Percentiles rank a stretch among this genome's conserved stretches.
Evolutionary conservation across 2,329 filamentous ascomycete species (phyloP).

Genomic region (Lithohypha guttulata): DNA sequence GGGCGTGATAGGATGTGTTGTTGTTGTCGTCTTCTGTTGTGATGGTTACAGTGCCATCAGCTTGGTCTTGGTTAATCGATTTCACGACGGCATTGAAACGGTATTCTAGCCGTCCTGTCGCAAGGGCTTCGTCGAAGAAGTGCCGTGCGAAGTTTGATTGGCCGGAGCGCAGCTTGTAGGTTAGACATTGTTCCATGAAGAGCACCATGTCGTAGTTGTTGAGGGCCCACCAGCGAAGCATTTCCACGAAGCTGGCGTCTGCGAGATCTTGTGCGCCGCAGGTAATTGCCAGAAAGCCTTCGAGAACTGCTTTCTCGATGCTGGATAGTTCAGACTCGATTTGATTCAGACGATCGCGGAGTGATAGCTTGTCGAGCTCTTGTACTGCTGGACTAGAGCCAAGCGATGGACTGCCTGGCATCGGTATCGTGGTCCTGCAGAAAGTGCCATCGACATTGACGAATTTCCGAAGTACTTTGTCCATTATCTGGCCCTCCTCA

Average conservation of each 20-base stretch:
- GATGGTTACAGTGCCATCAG: constrained; percentile 25
- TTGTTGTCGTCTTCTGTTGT: constrained; percentile 25
- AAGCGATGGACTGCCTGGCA: constrained; percentile 30
- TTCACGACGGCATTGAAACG: constrained; percentile 27
- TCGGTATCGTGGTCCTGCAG: constrained; percentile 31
- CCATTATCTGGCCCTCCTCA: neutral
- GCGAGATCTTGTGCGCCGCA: constrained; percentile 35
- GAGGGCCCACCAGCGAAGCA: constrained; percentile 40
- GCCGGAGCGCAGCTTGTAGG: constrained; percentile 33
- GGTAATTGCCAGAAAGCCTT: constrained; percentile 34
- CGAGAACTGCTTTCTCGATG: constrained; percentile 32
- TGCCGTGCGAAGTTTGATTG: constrained; percentile 36
- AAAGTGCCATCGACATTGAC: constrained; percentile 37
- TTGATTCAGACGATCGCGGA: constrained; percentile 33
- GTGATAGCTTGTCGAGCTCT: constrained; percentile 29
- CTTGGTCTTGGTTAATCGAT: neutral
- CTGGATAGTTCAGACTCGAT: constrained; percentile 31
- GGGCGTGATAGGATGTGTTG: constrained; percentile 25
- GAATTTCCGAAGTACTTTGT: constrained; percentile 32
- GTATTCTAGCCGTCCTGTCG: constrained; percentile 31
- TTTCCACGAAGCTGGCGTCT: constrained; percentile 35
- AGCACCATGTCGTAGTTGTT: constrained; percentile 32
- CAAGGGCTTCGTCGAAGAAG: constrained; percentile 35
- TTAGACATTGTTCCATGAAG: constrained; percentile 29
- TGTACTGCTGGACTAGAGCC: constrained; percentile 26